Base-by-base conservation (phyloP, 345 rosid genomes). In the Syzygium grande region DNA sequence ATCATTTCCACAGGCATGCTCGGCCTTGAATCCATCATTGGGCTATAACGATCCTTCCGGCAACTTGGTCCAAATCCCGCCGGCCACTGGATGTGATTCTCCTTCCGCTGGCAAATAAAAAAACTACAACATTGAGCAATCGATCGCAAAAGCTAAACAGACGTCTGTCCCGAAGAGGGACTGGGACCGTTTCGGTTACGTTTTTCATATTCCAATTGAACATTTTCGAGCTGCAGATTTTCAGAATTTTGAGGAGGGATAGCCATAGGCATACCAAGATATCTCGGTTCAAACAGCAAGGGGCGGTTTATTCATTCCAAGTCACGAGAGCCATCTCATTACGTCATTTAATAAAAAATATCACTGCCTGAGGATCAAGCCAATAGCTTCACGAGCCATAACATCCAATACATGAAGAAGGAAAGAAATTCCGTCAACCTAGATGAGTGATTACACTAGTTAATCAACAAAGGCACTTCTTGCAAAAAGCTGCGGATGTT, bases 31-130 rank as follows among this genome's bases (percentile, higher is more conserved):
- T 73, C 49, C 1, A 0, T 73, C 80, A 73, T 38, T 49, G 88
- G 52, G 91, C 85, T 7, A 90, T 88, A 9, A 87, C 92, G 84
- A 91, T 90, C 87, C 93, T 87, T 30, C 95, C 95, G 8, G 95
- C 94, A 41, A 93, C 95, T 89, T 93, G 94, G 21, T 93, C 95
- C 3, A 93, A 92, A 90, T 93, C 95, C 87, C 95, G 88, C 87
- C 86, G 92, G 78, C 95, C 94, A 1, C 86, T 92, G 54, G 95
- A 90, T 16, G 94, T 93, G 61, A 92, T 93, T 90, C 46, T 91
- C 84, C 94, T 92, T 55, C 93, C 95, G 7, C 95, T 92, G 91
- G 15, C 77, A 61, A 30, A 90, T 56, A 89, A 27, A 63, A 86
- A 43, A 10, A 19, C 1, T 86, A 51, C 17, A 3, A 49, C 53